Evolutionary conservation across 208 protist genomes (phyloP), one percentile per base, ranked within the genome.

Genomic region (Porcisia hertigi): DNA sequence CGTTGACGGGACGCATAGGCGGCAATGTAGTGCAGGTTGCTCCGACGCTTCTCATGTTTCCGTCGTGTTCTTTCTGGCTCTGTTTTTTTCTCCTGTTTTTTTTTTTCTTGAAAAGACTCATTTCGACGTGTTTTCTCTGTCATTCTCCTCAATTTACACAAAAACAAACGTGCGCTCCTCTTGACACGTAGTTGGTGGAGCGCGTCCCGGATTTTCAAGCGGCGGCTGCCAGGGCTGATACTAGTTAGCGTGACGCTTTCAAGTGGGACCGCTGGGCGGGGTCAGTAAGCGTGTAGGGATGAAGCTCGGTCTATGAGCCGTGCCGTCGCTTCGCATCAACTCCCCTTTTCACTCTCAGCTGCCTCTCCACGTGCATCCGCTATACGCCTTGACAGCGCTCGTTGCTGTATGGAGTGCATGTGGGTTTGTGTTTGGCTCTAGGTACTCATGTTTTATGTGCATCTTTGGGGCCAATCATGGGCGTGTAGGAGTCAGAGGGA

Each of bases 31-130:
- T 9, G 9, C 55, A 9, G 5, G 55, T 30, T 59, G 55, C 36
- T 69, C n/a, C n/a, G 25, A n/a, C 12, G 18, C 41, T 62, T 70
- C 75, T 81, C 52, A 71, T 64, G 63, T 64, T 43, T 75, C 62
- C 69, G 25, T 69, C 69, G 63, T 76, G 34, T 76, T 45, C 47
- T 62, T 69, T 39, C 30, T 54, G 60, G 0, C 18, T 36, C 57
- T 20, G 53, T 2, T 14, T 12, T 71, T 39, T 72, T 75, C 71
- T 83, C 54, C 60, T 82, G 72, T 79, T 63, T 25, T 82, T 30
- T 39, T 16, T 3, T 69, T 20, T 30, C 34, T 30, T n/a, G 39
- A 69, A n/a, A 65, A 18, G 43, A 53, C 39, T 52, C 34, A 69
- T 52, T 59, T 59, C 20, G 23, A 25, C 23, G 55, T 59, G 23